Percentiles rank a stretch among this genome's conserved stretches.
Conservation (phyloP, 345 rosid genomes). For the Salix purpurea region DNA sequence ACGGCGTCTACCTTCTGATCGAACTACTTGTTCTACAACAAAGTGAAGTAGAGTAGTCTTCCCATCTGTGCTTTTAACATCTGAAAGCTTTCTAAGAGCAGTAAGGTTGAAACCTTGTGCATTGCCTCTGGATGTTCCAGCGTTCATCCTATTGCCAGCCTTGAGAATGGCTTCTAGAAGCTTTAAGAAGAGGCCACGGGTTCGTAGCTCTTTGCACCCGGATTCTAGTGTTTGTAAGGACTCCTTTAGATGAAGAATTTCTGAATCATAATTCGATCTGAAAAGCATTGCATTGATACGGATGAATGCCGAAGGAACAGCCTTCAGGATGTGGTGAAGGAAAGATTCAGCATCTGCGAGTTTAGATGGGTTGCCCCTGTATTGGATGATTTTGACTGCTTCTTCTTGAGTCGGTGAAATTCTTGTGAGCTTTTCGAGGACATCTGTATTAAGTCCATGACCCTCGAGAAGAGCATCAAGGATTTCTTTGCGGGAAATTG, state of each 20-base stretch:
- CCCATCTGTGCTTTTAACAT: conserved; percentile 72
- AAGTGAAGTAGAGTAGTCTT: conserved; percentile 78
- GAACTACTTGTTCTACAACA: conserved; percentile 69
- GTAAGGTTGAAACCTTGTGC: conserved; percentile 73
- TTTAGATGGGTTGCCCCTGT: conserved; percentile 38
- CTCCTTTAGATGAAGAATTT: conserved; percentile 52
- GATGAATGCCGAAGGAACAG: conserved; percentile 64
- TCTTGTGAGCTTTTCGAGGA: conserved; percentile 65
- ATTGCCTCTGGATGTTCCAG: conserved; percentile 83
- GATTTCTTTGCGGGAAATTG: conserved; percentile 40
- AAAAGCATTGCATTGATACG: conserved; percentile 64
- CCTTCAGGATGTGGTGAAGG: conserved; percentile 54
- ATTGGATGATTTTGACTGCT: conserved; percentile 48
- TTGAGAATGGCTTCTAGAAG: conserved; percentile 82
- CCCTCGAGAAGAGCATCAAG: conserved; percentile 46
- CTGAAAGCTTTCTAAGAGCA: conserved; percentile 60
- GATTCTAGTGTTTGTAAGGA: conserved; percentile 50
- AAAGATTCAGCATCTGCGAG: conserved; percentile 77
- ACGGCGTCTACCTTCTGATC: conserved; percentile 55
- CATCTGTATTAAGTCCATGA: conserved; percentile 43
- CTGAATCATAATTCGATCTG: conserved; percentile 54
- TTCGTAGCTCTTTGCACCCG: conserved; percentile 63
- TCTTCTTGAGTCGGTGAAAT: conserved; percentile 72
- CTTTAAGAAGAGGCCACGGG: conserved; percentile 63
- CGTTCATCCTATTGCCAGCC: conserved; percentile 83